Conservation (phyloP, 495 filamentous ascomycete species). For the Immersiella caudata region DNA sequence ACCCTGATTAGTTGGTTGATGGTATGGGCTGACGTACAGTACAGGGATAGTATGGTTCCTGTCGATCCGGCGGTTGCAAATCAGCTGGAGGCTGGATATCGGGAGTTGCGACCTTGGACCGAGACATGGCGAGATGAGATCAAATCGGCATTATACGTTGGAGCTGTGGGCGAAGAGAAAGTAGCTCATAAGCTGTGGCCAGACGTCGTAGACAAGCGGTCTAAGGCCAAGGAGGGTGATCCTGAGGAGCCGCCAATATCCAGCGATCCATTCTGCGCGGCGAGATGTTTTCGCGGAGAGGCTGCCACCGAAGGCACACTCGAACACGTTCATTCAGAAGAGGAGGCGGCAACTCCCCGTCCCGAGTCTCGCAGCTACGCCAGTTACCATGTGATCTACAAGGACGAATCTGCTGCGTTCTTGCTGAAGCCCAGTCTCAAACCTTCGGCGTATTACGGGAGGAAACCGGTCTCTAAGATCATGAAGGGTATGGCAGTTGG, state of each 20-base stretch:
- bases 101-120: slow-evolving; percentile 84
- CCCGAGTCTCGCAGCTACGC: slow-evolving; percentile 55
- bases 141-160: slow-evolving; percentile 86
- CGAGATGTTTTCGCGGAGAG: slow-evolving; percentile 57
- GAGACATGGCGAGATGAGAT: slow-evolving; percentile 94
- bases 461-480: slow-evolving; percentile 79
- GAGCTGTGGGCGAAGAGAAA: slow-evolving; percentile 87
- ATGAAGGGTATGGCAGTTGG: slow-evolving; percentile 81
- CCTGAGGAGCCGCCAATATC: slow-evolving; percentile 53
- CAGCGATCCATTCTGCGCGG: slow-evolving; percentile 56
- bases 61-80: slow-evolving; percentile 89
- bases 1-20: background rate
- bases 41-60: slow-evolving; percentile 82
- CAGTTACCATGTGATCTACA: slow-evolving; percentile 79
- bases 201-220: slow-evolving; percentile 48
- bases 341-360: slow-evolving; percentile 36
- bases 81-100: slow-evolving; percentile 85
- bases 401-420: slow-evolving; percentile 72
- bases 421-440: slow-evolving; percentile 77
- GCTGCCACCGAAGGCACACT: slow-evolving; percentile 56
- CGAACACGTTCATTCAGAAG: slow-evolving; percentile 43
- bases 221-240: slow-evolving; percentile 38
- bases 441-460: slow-evolving; percentile 77
- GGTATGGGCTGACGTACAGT: slow-evolving; percentile 3
- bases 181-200: slow-evolving; percentile 82